Base-by-base conservation (phyloP, 331 rosid species). In the Prunus yedoensis region DNA sequence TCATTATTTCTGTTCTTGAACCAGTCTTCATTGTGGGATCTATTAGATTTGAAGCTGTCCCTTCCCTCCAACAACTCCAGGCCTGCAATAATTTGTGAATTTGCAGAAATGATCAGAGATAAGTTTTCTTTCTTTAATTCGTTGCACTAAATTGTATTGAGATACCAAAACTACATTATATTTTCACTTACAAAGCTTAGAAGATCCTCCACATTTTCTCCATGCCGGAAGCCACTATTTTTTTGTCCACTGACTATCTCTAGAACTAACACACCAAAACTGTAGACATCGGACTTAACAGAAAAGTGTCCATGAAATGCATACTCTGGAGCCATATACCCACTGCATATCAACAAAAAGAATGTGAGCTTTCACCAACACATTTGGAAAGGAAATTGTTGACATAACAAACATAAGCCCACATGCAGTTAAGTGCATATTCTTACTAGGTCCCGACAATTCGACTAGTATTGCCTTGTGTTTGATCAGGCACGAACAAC, bases 401-500 rank as follows among this genome's bases (percentile, higher is more conserved):
- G 61, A 70, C 58, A 18, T 6, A 56, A 65, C 2, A 43, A 4
- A 25, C 10, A 35, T 17, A 69, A 51, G 61, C 61, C 8, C 4
- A 3, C 0, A 15, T 3, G 9, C 47, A 12, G 58, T 68, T 8
- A 20, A 41, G 53, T 25, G 12, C 60, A 4, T 0, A 38, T 59
- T 59, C 67, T 52, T 70, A 70, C 74, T n/a, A 70, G 32, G 35
- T 70, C 51, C 51, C 74, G 0, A 53, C 64, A 70, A 70, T 53
- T 0, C 64, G 32, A n/a, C 51, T 70, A 2, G 74, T 69, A 28
- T 69, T 51, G 25, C 74, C 62, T 69, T 51, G 62, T 3, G 62
- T 69, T 69, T 51, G 47, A 53, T 70, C 64, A 53, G 5, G 63
- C 50, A 30, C 20, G 0, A 70, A 53, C 20, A 70, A 53, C 32